phyloP scores from a whole-genome alignment of 1,284 basidiomycete species.

The Apiotrichum mycotoxinovorans region DNA sequence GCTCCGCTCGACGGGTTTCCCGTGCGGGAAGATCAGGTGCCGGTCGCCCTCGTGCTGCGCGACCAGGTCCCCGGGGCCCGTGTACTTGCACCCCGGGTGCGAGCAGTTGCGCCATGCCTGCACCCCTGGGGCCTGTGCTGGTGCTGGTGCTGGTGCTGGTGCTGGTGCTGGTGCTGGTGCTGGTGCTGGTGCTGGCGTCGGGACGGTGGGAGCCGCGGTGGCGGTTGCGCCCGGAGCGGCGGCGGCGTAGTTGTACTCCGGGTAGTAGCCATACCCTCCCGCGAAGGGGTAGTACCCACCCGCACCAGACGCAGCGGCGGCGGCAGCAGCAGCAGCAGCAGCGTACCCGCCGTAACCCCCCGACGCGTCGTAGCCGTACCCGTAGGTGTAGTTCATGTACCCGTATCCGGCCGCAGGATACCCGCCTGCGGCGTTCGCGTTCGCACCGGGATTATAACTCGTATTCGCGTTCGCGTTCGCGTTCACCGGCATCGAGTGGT shows the following conservation, averaged over 20 bases:
- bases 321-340: no score
- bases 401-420: neutral
- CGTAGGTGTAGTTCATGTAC: no score
- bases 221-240: neutral
- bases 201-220: neutral
- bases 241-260: neutral
- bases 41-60: slow-evolving; percentile 86
- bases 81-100: slow-evolving; percentile 66
- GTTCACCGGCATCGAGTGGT: no score
- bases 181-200: neutral
- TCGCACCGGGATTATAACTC: no score
- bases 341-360: neutral
- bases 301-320: no score
- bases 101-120: slow-evolving; percentile 56
- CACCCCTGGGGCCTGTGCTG: neutral
- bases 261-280: neutral
- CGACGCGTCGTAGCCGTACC: no score
- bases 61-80: slow-evolving; percentile 68
- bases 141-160: slow-evolving; percentile 2
- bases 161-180: neutral
- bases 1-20: slow-evolving; percentile 47
- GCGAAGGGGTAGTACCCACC: neutral
- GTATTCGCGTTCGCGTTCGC: neutral
- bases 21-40: slow-evolving; percentile 75
- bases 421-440: neutral